Base-by-base conservation (phyloP, 2,329 filamentous ascomycete species). In the Seiridium unicorne region DNA sequence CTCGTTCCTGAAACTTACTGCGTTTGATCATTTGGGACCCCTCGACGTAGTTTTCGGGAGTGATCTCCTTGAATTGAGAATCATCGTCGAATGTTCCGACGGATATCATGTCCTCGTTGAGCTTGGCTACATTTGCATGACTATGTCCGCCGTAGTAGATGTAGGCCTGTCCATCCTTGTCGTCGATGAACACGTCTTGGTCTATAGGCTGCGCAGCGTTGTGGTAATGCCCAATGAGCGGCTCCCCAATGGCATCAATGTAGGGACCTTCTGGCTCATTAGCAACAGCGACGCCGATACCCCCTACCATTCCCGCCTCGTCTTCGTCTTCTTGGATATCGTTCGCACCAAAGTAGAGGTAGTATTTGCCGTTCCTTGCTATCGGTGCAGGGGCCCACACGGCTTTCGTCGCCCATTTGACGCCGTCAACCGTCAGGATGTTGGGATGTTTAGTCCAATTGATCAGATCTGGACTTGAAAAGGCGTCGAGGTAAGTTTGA, bases 401-500 rank as follows among this genome's bases (percentile, higher is more conserved):
- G 0, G 79, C 79, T 57, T 72, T 72, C 2, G 67, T 76, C 5
- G 78, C 79, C 80, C 80, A 83, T 4, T 72, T 64, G 47, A 80
- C 70, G 54, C 72, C 60, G 5, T 66, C 68, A 38, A 70, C 72
- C 31, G 75, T 78, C 34, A 83, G 70, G 59, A 82, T 73, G 44
- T 74, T 74, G 18, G 72, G 66, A 61, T 82, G 76, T 60, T 79
- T 81, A 18, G 74, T 80, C 81, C 80, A 83, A 57, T 77, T 70
- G 46, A 82, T 67, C 51, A 83, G 69, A 61, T 83, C 80, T 0
- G 72, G 70, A 10, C 78, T 81, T 2, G 79, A 82, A 69, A 82
- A 83, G 58, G 79, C 79, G 62, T 82, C 80, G 49, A 82, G 74
- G 64, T 78, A 81, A 0, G 77, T 81, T 68, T 83, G 80, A 40